Evolutionary conservation across 371 early-diverging fungal genomes (phyloP), one percentile per base, ranked within the genome.

Genomic region (Rhizopus sp.): DNA sequence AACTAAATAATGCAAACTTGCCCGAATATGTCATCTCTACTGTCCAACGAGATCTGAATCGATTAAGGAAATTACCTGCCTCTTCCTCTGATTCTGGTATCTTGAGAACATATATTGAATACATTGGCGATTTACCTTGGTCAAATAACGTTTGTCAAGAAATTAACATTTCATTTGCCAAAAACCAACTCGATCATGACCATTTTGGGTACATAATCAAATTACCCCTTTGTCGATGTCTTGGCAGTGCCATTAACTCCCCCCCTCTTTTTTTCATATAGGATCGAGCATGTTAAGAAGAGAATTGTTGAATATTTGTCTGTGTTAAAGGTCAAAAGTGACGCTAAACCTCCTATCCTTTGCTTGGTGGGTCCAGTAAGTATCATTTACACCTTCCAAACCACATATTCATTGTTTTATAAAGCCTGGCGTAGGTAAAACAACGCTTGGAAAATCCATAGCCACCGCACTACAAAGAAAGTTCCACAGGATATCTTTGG

Each of bases 221-320:
- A 37, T 23, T 23, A 23, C 23, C 23, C 23, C 23, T 23, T 23
- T 23, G 23, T 23, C 2, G 23, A 23, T 23, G 23, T 23, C 23
- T 23, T 23, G 23, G 23, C 23, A 23, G 23, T 23, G 23, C 2
- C 23, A 23, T 38, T 7, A n/a, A 12, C 17, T n/a, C n/a, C n/a
- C n/a, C n/a, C 10, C n/a, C 33, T 23, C 4, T 48, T 7, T 37
- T 7, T 38, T 37, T 45, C 30, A 41, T n/a, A 33, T 59, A 74
- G 74, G 4, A 76, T 95, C 33, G 88, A 87, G 33, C 85, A 84
- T n/a, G 90, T 93, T 35, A 93, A 95, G 66, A 83, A 77, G 34
- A 80, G 93, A 41, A 88, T 95, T 23, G 56, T 95, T 47, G 92
- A 93, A 65, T 93, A 88, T 65, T 69, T 93, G 30, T 89, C 95